Evolutionary conservation across 768 basidiomycete genomes (phyloP).

Genomic region (Calocybe gangraenosa): DNA sequence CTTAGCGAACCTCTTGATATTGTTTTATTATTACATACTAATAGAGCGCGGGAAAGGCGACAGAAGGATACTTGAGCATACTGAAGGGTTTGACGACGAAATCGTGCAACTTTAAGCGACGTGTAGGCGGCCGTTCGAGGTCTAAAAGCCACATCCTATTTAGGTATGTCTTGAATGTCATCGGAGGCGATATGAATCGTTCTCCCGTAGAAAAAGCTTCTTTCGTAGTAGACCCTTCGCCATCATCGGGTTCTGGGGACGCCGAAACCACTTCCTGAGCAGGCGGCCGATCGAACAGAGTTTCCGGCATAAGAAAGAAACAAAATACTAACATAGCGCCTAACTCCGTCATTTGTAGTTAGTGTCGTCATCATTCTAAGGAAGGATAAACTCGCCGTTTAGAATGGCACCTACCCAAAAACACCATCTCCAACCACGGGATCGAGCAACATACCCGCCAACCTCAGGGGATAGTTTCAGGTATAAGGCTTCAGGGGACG

Average conservation of each 20-base stretch:
- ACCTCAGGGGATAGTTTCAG: conserved; percentile 17
- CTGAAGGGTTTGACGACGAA: conserved; percentile 30
- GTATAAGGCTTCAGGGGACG: background rate
- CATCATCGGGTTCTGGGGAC: conserved; percentile 10
- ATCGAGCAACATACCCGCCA: conserved; percentile 34
- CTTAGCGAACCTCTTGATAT: background rate
- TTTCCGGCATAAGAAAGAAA: conserved; percentile 38
- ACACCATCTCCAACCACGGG: conserved; percentile 38
- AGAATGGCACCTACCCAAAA: conserved; percentile 41
- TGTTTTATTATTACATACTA: conserved; percentile 22
- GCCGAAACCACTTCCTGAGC: conserved; percentile 11
- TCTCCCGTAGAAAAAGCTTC: conserved; percentile 12
- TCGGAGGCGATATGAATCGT: conserved; percentile 22
- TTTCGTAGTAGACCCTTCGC: conserved; percentile 7
- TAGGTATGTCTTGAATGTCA: conserved; percentile 21
- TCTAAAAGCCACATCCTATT: conserved; percentile 29
- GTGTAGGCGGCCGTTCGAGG: conserved; percentile 23
- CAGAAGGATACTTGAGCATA: conserved; percentile 38
- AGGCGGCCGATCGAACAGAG: conserved; percentile 29
- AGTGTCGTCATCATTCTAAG: too few species aligned
- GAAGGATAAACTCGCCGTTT: conserved; percentile 21
- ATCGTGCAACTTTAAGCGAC: conserved; percentile 22
- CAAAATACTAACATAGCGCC: conserved; percentile 29
- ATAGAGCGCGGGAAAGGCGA: conserved; percentile 31
- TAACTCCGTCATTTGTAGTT: background rate